Conservation (phyloP, 164 flowering plant species). For the Saururus chinensis region DNA sequence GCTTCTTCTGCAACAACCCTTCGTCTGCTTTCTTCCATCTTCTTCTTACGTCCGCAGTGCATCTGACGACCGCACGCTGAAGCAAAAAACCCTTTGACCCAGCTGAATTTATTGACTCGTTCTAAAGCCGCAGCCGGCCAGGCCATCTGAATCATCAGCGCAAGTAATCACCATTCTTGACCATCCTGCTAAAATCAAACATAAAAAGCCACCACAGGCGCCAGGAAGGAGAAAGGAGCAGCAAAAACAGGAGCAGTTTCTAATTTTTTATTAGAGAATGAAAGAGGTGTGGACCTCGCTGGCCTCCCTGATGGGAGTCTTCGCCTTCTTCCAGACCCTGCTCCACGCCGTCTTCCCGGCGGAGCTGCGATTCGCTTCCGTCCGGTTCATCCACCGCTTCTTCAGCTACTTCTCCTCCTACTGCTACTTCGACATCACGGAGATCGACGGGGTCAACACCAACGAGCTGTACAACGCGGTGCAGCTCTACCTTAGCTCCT, state of each 20-base stretch:
- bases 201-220: neutral
- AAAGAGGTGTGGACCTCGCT: constrained; percentile 63
- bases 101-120: neutral
- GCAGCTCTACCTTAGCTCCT: constrained; percentile 59
- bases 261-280: constrained; percentile 38
- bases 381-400: constrained; percentile 39
- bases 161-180: neutral
- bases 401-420: constrained; percentile 52
- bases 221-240: neutral
- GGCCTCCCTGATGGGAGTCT: constrained; percentile 63
- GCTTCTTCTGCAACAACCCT: neutral
- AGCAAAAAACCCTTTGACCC: neutral
- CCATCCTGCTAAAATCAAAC: neutral
- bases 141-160: no score
- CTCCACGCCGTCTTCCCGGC: constrained; percentile 64
- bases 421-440: constrained; percentile 83
- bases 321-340: constrained; percentile 62
- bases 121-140: no score
- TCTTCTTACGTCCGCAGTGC: no score
- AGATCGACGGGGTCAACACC: constrained; percentile 87
- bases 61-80: no score
- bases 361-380: constrained; percentile 45
- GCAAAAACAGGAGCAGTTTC: neutral
- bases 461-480: constrained; percentile 88
- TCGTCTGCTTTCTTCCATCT: neutral